These are phyloP conservation scores for Pelargonium citronellum DNA, from an alignment of 441 rosid species.

Conservation along the genomic window DNA sequence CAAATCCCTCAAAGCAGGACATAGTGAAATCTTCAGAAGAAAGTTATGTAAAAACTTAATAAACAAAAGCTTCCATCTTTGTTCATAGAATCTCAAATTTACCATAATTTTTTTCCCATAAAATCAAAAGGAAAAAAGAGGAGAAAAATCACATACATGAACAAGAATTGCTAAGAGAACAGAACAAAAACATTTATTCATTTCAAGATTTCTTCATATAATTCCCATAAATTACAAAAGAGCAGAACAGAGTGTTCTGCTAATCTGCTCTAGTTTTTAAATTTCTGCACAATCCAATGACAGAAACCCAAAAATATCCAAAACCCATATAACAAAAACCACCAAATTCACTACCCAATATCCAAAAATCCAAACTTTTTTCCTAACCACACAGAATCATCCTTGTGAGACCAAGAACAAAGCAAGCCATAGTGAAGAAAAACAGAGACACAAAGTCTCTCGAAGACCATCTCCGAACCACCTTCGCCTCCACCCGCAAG, in stretches of 20 bases:
- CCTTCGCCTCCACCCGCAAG: constrained; percentile 55
- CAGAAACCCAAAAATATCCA: constrained; percentile 13
- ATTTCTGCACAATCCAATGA: constrained; percentile 3
- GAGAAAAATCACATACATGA: no score
- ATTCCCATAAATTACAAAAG: background rate
- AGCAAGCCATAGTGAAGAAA: constrained; percentile 64
- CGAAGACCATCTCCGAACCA: constrained; percentile 71
- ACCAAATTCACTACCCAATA: background rate
- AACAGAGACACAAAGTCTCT: constrained; percentile 67
- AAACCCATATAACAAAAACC: background rate
- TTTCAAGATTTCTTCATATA: background rate
- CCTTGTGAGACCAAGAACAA: constrained; percentile 67
- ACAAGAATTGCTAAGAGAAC: no score
- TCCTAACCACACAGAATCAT: constrained; percentile 57
- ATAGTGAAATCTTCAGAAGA: background rate
- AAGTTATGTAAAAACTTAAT: background rate
- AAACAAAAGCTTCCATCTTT: no score
- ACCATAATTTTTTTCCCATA: no score
- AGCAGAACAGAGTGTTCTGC: constrained; percentile 37
- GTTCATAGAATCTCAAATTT: no score
- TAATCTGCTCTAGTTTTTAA: constrained; percentile 24
- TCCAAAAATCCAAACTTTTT: background rate
- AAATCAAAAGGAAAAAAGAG: no score
- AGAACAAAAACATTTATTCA: no score
- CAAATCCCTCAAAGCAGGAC: no score